Conservation (phyloP, 495 filamentous ascomycete species). For the Bathelium albidoporum region DNA sequence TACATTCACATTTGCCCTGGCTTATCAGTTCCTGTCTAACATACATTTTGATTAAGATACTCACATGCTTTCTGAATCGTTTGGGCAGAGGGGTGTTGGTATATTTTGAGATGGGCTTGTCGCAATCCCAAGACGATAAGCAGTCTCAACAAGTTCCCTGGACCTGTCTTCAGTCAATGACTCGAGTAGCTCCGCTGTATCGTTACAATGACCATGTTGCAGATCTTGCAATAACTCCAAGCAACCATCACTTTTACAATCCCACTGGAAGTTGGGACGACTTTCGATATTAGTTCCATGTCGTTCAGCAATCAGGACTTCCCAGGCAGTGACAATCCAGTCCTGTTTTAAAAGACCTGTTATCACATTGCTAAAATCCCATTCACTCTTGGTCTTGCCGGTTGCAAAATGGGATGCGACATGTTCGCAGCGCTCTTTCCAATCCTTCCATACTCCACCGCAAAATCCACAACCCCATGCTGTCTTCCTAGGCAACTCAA, state of each 20-base stretch:
- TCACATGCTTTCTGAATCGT: not conserved
- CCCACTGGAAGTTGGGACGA: not conserved
- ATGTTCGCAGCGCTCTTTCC: not conserved
- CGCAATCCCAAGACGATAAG: not conserved
- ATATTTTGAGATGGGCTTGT: not conserved
- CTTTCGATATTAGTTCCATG: not conserved
- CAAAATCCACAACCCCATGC: not conserved
- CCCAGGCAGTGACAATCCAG: not conserved
- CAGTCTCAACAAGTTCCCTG: not conserved
- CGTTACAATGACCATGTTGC: not conserved
- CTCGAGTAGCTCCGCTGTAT: not conserved
- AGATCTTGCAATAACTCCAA: not conserved
- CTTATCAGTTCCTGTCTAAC: not conserved
- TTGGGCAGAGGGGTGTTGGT: not conserved
- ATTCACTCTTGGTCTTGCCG: not conserved
- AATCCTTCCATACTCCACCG: not conserved
- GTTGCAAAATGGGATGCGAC: not conserved
- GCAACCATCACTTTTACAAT: not conserved
- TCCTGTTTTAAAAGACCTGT: not conserved
- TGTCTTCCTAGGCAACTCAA: not conserved
- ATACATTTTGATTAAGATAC: not conserved
- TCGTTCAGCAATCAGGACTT: not conserved
- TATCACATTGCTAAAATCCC: not conserved
- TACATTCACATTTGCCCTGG: not conserved
- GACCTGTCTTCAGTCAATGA: not conserved